A percentile compares a stretch with the other conserved stretches of the same genome.
phyloP scores from a whole-genome alignment of 2,329 filamentous ascomycete species.

The Penicillium frequentans region DNA sequence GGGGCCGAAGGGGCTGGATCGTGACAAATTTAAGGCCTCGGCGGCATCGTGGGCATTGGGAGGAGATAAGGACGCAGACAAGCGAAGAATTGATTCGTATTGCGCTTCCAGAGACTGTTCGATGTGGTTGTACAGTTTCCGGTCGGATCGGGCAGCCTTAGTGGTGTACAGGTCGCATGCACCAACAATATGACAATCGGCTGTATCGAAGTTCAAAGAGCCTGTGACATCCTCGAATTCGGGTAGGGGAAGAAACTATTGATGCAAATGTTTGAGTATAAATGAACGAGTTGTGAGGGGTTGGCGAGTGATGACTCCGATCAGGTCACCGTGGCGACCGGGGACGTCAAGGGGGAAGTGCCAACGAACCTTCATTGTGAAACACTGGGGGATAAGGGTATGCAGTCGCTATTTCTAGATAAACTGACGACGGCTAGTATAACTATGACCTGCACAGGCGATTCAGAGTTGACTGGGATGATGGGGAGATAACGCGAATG shows the following conservation, averaged over 20 bases:
- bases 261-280: constrained; percentile 9
- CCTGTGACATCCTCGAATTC: constrained; percentile 90
- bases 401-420: not conserved
- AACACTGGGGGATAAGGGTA: no score
- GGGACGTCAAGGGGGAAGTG: not conserved
- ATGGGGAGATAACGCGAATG: constrained; percentile 12
- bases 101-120: constrained; percentile 88
- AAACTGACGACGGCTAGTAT: not conserved
- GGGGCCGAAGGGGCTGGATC: constrained; percentile 88
- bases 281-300: constrained; percentile 2
- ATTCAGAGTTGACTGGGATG: not conserved
- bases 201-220: constrained; percentile 92
- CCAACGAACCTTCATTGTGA: constrained; percentile 14
- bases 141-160: constrained; percentile 91
- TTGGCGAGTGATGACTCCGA: not conserved
- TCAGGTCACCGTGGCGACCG: constrained; percentile 5
- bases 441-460: not conserved
- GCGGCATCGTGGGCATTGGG: constrained; percentile 73
- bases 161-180: constrained; percentile 97
- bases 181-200: constrained; percentile 87
- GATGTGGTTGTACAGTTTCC: constrained; percentile 96
- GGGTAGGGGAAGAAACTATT: constrained; percentile 83
- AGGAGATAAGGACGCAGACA: constrained; percentile 84
- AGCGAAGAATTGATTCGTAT: constrained; percentile 81
- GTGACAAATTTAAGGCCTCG: constrained; percentile 68